A percentile compares a stretch with the other conserved stretches of the same genome.
These are phyloP conservation scores for Syzygium malaccense DNA, from an alignment of 441 rosid species.

Conservation along the genomic window DNA sequence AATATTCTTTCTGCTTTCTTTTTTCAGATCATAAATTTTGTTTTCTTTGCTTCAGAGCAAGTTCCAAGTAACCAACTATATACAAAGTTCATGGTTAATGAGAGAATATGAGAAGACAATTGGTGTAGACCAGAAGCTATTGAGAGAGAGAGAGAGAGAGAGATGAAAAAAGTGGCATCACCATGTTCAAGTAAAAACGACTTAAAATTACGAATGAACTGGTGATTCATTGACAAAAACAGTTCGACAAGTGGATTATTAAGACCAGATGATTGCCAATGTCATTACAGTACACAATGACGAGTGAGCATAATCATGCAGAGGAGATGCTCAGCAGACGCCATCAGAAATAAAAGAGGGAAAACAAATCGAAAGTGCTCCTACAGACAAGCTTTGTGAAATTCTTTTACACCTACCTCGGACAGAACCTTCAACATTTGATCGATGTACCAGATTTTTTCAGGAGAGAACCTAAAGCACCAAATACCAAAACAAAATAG, in stretches of 20 bases:
- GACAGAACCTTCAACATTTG: constrained; percentile 99
- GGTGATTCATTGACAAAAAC: not conserved
- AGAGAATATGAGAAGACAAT: not conserved
- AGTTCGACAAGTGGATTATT: not conserved
- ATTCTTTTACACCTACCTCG: constrained; percentile 50
- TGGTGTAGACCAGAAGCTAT: not conserved
- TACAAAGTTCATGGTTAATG: not conserved
- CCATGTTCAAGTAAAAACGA: not conserved
- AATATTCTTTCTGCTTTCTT: not conserved
- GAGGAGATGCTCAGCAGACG: not conserved
- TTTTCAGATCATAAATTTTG: not conserved
- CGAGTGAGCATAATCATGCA: not conserved
- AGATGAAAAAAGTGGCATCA: not conserved
- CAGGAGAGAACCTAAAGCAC: constrained; percentile 80
- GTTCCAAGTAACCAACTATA: not conserved
- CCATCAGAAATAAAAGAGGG: constrained; percentile 8
- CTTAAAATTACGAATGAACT: not conserved
- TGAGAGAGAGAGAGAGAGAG: not conserved
- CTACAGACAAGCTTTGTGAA: not conserved
- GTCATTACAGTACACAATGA: not conserved
- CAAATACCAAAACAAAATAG: constrained; percentile 9
- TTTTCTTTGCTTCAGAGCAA: not conserved
- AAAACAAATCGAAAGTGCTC: constrained; percentile 5
- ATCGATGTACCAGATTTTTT: constrained; percentile 96
- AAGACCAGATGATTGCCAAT: not conserved